These are phyloP conservation scores for Eutreptiella sp. DNA, from an alignment of 208 protist species.

Conservation along the genomic window DNA sequence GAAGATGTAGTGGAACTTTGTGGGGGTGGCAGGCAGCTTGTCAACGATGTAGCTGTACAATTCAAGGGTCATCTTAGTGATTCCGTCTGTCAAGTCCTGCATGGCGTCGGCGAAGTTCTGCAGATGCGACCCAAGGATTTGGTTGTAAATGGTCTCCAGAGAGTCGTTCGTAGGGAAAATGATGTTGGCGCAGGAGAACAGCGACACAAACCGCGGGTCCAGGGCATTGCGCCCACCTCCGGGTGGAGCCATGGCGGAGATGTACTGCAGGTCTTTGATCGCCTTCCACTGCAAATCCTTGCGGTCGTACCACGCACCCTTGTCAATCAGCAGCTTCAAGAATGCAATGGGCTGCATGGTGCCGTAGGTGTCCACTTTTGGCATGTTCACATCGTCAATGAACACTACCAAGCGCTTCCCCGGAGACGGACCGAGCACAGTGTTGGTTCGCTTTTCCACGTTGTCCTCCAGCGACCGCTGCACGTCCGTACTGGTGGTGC, in stretches of 20 bases:
- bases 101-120: slow-evolving; percentile 53
- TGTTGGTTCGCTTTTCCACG: slow-evolving; percentile 92
- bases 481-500: slow-evolving; percentile 89
- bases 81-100: slow-evolving; percentile 23
- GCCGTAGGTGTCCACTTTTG: slow-evolving; percentile 93
- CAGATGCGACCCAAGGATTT: slow-evolving; percentile 84
- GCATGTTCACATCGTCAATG: slow-evolving; percentile 99
- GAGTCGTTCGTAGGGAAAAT: slow-evolving; percentile 90
- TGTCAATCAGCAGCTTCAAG: slow-evolving; percentile 94
- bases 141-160: slow-evolving; percentile 90
- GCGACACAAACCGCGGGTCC: slow-evolving; percentile 94
- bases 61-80: slow-evolving; percentile 85
- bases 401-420: slow-evolving; percentile 94
- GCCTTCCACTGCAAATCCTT: slow-evolving; percentile 92
- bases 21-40: slow-evolving; percentile 89
- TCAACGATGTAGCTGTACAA: slow-evolving; percentile 82
- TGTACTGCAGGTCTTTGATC: slow-evolving; percentile 88
- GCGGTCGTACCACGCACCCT: slow-evolving; percentile 92
- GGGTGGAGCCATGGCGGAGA: slow-evolving; percentile 93
- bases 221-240: slow-evolving; percentile 91
- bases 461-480: slow-evolving; percentile 94
- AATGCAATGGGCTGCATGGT: slow-evolving; percentile 98
- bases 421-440: slow-evolving; percentile 84
- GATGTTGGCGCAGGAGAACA: slow-evolving; percentile 96
- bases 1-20: slow-evolving; percentile 99